Base-by-base conservation (phyloP, 495 filamentous ascomycete species). In the Penicillium fimorum region DNA sequence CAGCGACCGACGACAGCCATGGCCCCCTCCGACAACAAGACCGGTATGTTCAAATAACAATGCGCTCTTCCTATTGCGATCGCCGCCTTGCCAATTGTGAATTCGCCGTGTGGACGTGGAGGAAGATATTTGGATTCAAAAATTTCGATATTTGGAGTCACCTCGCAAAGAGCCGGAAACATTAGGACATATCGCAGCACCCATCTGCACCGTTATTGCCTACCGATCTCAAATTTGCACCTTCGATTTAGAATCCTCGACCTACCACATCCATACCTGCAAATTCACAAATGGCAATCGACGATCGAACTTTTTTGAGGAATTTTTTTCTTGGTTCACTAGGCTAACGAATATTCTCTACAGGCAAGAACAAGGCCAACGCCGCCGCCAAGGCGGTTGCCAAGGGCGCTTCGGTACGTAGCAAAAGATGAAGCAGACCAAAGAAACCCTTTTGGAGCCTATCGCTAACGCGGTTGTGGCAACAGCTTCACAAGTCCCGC, bases 321-420 rank as follows among this genome's bases (percentile, higher is more conserved):
- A 17, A n/a, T 3, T 32, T 47, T 30, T 30, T 44, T 15, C 15
- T 18, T 24, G 13, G 51, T 27, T 11, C 51, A 54, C 41, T 5
- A 13, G 15, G 30, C 52, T 54, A 54, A 54, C 42, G 32, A 35
- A n/a, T 13, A 9, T 25, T 27, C 47, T 45, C 32, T 37, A 40
- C 52, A 54, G 52, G 52, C 52, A 54, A 54, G 30, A 54, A 81
- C 75, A 84, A 95, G 84, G 94, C 95, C 79, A 86, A 83, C 68
- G 84, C 86, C 71, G 94, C 94, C 68, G 88, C 95, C 69, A 96
- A 97, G 82, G 88, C 94, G 72, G 88, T 92, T 68, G 85, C 96
- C 64, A 86, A 86, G 77, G 91, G 92, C 74, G 87, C 91, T 87
- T 84, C 85, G 80, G 64, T 71, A 72, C 59, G 70, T 72, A 54